Conservation (phyloP, 225 moss, liverwort and hornwort species). For the Polytrichum formosum region DNA sequence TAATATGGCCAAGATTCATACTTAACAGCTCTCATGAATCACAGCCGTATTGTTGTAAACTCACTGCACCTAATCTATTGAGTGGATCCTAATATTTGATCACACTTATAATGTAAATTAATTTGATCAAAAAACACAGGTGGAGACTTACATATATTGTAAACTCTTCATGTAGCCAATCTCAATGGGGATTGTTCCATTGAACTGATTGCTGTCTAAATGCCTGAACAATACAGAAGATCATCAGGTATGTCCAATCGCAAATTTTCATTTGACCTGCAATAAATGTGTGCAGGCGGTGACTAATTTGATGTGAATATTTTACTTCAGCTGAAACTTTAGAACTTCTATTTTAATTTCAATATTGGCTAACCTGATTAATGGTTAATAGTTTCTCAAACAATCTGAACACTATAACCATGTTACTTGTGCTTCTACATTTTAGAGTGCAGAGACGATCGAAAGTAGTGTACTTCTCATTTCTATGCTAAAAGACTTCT, state of each 20-base stretch:
- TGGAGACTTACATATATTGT: constrained; percentile 9
- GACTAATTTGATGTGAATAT: not conserved
- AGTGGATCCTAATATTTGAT: too few relatives aligned
- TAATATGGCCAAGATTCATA: not conserved
- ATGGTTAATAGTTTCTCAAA: too few relatives aligned
- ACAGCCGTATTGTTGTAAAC: too few relatives aligned
- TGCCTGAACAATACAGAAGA: constrained; percentile 7
- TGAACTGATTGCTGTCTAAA: constrained; percentile 24
- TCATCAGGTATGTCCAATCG: not conserved
- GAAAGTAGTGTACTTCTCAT: too few relatives aligned
- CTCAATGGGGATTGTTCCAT: constrained; percentile 19
- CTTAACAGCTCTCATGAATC: too few relatives aligned
- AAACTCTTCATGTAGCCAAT: constrained; percentile 16
- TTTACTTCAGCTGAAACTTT: not conserved
- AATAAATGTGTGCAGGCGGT: not conserved
- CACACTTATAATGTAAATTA: too few relatives aligned
- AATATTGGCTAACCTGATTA: not conserved
- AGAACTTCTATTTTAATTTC: not conserved
- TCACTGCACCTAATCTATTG: too few relatives aligned
- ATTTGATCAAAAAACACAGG: not conserved
- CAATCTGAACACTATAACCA: too few relatives aligned
- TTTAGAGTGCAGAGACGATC: too few relatives aligned
- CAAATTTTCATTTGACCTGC: not conserved
- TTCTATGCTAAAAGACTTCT: not conserved
- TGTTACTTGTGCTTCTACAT: too few relatives aligned